Conservation (phyloP, 371 early-diverging fungal genomes). For the Catenaria anguillulae region DNA sequence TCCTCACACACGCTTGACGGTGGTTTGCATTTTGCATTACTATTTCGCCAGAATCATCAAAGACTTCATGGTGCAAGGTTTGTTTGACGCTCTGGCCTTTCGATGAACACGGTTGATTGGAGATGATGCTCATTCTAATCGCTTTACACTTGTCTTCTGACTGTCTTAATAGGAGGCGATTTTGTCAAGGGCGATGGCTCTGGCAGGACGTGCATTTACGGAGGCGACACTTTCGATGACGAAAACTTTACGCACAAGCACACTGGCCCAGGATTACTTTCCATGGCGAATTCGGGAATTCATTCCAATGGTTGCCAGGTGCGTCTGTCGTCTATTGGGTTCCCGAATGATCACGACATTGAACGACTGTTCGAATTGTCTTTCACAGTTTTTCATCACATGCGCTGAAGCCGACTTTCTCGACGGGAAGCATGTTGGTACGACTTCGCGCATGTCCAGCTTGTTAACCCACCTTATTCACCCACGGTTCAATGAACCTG, state of each 20-base stretch:
- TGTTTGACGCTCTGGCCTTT: too few relatives aligned
- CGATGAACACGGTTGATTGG: too few relatives aligned
- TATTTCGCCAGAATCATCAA: slow-evolving; percentile 61
- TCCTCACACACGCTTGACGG: too few relatives aligned
- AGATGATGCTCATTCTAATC: too few relatives aligned
- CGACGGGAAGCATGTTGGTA: slow-evolving; percentile 89
- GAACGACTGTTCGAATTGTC: neutral
- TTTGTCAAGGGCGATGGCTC: slow-evolving; percentile 93
- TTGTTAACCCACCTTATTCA: slow-evolving; percentile 34
- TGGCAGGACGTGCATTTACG: slow-evolving; percentile 92
- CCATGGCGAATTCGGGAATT: slow-evolving; percentile 96
- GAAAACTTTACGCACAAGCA: slow-evolving; percentile 95
- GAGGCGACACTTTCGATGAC: slow-evolving; percentile 74
- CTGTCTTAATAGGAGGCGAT: slow-evolving; percentile 76
- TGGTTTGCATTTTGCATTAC: too few relatives aligned
- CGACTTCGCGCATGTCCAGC: too few relatives aligned
- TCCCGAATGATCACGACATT: neutral
- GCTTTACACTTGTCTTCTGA: too few relatives aligned
- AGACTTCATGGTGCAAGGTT: slow-evolving; percentile 68
- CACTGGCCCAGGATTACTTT: slow-evolving; percentile 73
- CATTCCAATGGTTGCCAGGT: slow-evolving; percentile 88
- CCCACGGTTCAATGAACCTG: neutral
- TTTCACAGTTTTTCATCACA: slow-evolving; percentile 96
- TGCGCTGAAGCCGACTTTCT: slow-evolving; percentile 72
- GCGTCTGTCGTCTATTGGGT: neutral